Evolutionary conservation across 1,284 basidiomycete genomes (phyloP), one percentile per base, ranked within the genome.

Genomic region (Fomitopsis schrenkii): DNA sequence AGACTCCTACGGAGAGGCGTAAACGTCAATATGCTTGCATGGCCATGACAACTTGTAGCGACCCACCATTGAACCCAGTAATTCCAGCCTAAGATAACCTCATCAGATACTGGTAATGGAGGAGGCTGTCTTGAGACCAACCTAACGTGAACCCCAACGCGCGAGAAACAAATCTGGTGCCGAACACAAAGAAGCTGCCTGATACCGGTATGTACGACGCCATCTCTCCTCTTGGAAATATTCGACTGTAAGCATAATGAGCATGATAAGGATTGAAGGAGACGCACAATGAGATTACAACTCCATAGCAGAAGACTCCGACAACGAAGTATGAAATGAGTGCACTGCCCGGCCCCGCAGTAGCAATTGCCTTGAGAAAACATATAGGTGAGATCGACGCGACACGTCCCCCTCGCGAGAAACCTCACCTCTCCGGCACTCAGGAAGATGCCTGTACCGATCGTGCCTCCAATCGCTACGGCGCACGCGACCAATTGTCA

Each of bases 1-100:
- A 78, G 61, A 44, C 71, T 74, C 77, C 77, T 78, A 59, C 15
- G 12, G 44, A 46, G 38, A 22, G 6, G 38, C 63, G 48, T 59
- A 61, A 59, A 57, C 28, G n/a, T 17, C 48, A 41, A 36, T 33
- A 42, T 22, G 41, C 40, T 7, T 8, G 44, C 26, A 44, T 30
- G 42, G 33, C 15, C 28, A 19, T 28, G 4, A 10, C 33, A n/a
- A 15, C 17, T 9, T 19, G 10, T 22, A 7, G 35, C 33, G 15
- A 65, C 72, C 57, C 17, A 81, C 79, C 83, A 83, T 67, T 82
- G 80, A n/a, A 83, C 68, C 79, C 80, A 84, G 63, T 84, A 82
- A 68, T 80, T 82, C 80, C 81, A 79, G 0, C 78, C 81, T 82
- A 46, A 4, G n/a, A 22, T 55, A 1, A 46, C 35, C 8, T 0